Evolutionary conservation across 352 stramenopile genomes (phyloP), one percentile per base, ranked within the genome.

Genomic region (Globisporangium rhizosaccharum): DNA sequence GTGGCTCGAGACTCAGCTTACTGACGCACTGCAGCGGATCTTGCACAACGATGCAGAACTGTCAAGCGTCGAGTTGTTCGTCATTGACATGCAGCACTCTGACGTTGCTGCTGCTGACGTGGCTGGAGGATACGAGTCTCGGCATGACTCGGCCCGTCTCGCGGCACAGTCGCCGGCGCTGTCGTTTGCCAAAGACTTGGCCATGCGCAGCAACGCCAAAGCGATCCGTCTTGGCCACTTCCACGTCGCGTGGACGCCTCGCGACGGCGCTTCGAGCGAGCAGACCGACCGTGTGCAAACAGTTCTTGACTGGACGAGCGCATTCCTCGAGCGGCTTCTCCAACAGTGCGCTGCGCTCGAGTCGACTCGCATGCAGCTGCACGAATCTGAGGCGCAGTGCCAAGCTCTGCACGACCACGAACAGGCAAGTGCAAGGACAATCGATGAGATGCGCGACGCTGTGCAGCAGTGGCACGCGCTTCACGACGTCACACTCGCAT

Each of bases 221-320:
- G 42, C 30, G 2, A 4, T 28, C 0, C 46, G 37, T n/a, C 12
- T 57, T 3, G 60, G 60, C 7, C 1, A 20, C 9, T 6, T 66
- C 15, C 18, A 37, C 18, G 26, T 57, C 5, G 39, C 14, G 10
- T 66, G 54, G 53, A 62, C 36, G 2, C 54, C 37, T 0, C 15
- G 36, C 0, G 9, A 45, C 12, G 33, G 33, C 33, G 33, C 33
- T 39, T 39, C 60, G 8, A 23, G n/a, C n/a, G 20, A 54, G 7
- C 2, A 39, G 0, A 5, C 14, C 1, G 30, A 62, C 10, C 6
- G 42, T 11, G 20, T 66, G 15, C 17, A 54, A 5, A 2, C 11
- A 14, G n/a, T 51, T 11, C 26, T 66, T 3, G 48, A 61, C 26
- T 66, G 60, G 60, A 30, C 49, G 15, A 25, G 60, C 7, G 30